Conservation (phyloP, 2,329 filamentous ascomycete species). For the Microdochium paspali region DNA sequence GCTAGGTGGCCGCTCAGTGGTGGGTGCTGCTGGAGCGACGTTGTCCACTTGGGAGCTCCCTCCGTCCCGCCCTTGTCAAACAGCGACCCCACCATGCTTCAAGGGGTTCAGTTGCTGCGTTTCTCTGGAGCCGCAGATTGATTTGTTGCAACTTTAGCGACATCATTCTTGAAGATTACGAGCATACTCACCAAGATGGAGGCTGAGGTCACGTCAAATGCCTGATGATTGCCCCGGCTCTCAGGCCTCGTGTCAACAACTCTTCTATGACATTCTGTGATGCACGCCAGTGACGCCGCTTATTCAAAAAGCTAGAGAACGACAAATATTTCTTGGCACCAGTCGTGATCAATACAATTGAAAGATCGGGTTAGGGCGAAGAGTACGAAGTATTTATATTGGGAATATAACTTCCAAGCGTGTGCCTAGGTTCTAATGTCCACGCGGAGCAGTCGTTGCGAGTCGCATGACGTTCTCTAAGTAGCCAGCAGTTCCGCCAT, state of each 20-base stretch:
- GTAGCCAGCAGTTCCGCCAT: slow-evolving; percentile 49
- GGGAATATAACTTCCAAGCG: neutral
- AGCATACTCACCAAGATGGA: too few relatives aligned
- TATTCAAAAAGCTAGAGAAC: too few relatives aligned
- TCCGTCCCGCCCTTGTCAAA: neutral
- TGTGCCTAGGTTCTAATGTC: slow-evolving; percentile 21
- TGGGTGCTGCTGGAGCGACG: slow-evolving; percentile 3
- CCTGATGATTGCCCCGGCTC: too few relatives aligned
- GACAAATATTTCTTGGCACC: too few relatives aligned
- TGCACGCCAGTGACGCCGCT: too few relatives aligned
- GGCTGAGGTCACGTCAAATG: too few relatives aligned
- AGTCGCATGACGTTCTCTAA: slow-evolving; percentile 52
- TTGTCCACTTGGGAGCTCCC: slow-evolving; percentile 5
- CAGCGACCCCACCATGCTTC: neutral
- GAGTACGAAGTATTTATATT: neutral
- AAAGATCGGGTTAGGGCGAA: neutral
- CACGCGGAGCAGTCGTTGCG: slow-evolving; percentile 35
- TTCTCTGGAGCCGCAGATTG: too few relatives aligned
- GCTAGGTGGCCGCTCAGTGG: slow-evolving; percentile 1
- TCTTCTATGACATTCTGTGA: too few relatives aligned
- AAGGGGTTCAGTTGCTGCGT: neutral
- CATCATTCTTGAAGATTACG: too few relatives aligned
- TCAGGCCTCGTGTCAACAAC: too few relatives aligned
- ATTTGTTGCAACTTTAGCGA: too few relatives aligned
- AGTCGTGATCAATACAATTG: too few relatives aligned